Conservation (phyloP, 805 yeast species). For the Pichia thaimueangensis region DNA sequence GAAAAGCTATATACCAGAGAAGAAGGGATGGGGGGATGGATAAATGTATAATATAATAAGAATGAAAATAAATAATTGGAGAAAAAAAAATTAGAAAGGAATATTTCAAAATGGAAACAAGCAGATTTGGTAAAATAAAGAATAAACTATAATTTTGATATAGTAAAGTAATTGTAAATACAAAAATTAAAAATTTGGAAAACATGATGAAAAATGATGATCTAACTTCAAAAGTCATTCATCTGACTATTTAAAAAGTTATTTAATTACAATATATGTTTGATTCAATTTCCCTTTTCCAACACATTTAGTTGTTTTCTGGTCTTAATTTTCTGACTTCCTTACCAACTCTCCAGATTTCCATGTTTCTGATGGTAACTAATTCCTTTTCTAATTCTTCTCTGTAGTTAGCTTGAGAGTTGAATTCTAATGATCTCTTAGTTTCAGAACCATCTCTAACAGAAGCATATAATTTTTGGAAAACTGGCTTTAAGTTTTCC, state of each 20-base stretch:
- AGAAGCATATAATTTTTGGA: slow-evolving; percentile 90
- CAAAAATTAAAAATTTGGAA: no score
- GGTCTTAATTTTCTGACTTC: slow-evolving; percentile 99
- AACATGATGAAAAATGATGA: no score
- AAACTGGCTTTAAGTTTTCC: slow-evolving; percentile 97
- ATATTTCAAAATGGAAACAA: slow-evolving; percentile 1
- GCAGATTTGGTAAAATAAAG: slow-evolving; percentile 1
- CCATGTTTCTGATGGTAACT: slow-evolving; percentile 90
- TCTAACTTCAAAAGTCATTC: neutral
- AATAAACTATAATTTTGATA: slow-evolving; percentile 5
- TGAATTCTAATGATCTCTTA: slow-evolving; percentile 95
- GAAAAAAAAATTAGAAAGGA: slow-evolving; percentile 2
- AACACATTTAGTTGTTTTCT: slow-evolving; percentile 73
- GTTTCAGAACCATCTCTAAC: slow-evolving; percentile 97
- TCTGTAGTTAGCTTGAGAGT: slow-evolving; percentile 97
- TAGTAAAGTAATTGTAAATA: neutral
- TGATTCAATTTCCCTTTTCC: no score
- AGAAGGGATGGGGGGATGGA: slow-evolving; percentile 11
- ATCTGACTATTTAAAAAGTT: slow-evolving; percentile 5
- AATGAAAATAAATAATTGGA: slow-evolving; percentile 12
- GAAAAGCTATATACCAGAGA: slow-evolving; percentile 20
- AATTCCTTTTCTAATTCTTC: slow-evolving; percentile 92
- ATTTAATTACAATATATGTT: no score
- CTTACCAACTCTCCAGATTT: slow-evolving; percentile 99
- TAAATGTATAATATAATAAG: no score